Conservation (phyloP, 2,329 filamentous ascomycete genomes). For the Colletotrichum euphorbiae region DNA sequence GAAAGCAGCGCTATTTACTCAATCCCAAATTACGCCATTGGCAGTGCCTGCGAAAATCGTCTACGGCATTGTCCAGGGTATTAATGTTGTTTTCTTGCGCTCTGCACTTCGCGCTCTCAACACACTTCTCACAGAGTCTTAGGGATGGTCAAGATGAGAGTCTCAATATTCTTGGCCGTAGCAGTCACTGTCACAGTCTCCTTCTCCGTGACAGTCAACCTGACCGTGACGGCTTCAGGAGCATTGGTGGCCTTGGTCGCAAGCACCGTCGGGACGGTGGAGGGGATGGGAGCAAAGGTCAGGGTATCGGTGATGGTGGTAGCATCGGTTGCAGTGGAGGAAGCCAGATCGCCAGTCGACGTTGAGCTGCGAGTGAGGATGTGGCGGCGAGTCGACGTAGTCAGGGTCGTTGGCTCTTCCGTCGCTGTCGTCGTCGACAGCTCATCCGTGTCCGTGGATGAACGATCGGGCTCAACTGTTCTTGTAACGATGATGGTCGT, state of each 20-base stretch:
- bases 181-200: slow-evolving; percentile 41
- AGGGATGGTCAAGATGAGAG: slow-evolving; percentile 37
- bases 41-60: not conserved
- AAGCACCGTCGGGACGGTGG: slow-evolving; percentile 23
- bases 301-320: slow-evolving; percentile 9
- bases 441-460: not conserved
- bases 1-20: slow-evolving; percentile 10
- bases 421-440: slow-evolving; percentile 7
- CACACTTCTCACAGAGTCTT: not conserved
- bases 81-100: not conserved
- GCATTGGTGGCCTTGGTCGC: not conserved
- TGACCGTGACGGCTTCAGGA: slow-evolving; percentile 46
- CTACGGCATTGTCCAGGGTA: not conserved
- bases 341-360: not conserved
- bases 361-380: slow-evolving; percentile 21
- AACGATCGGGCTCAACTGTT: slow-evolving; percentile 13
- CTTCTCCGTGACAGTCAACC: slow-evolving; percentile 51
- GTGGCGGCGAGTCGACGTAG: slow-evolving; percentile 15
- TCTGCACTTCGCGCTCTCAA: no score
- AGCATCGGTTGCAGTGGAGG: not conserved
- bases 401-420: slow-evolving; percentile 31
- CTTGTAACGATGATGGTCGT: slow-evolving; percentile 33
- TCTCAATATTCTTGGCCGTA: slow-evolving; percentile 45
- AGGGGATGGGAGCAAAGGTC: slow-evolving; percentile 4
- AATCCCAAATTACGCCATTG: slow-evolving; percentile 3